A percentile compares a stretch with the other conserved stretches of the same genome.
phyloP scores from a whole-genome alignment of 192 early-diverging fungal species.

The Cetraspora pellucida region DNA sequence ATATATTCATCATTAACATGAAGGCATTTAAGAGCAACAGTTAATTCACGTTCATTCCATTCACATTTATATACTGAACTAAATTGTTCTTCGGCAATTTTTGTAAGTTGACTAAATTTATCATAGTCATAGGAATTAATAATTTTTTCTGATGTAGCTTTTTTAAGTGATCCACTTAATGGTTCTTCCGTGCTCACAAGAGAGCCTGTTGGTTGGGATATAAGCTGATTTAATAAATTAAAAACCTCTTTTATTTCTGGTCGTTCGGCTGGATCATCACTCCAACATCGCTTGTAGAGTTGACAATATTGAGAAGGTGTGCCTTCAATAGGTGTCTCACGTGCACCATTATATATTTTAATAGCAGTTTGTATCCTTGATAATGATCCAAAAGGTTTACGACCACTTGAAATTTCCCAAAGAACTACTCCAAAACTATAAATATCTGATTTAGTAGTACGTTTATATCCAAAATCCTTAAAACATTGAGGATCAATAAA shows the following conservation, averaged over 20 bases:
- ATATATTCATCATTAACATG: too few species aligned
- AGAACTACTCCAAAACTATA: conserved; percentile 43
- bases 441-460: conserved; percentile 28
- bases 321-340: conserved; percentile 39
- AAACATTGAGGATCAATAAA: not conserved
- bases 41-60: too few species aligned
- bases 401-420: conserved; percentile 45
- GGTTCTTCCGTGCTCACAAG: too few species aligned
- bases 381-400: conserved; percentile 34
- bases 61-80: too few species aligned
- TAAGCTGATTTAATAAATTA: not conserved
- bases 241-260: conserved; percentile 36
- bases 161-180: too few species aligned
- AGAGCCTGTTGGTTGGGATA: too few species aligned
- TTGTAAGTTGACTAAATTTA: too few species aligned
- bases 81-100: too few species aligned
- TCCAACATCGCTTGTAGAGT: conserved; percentile 44
- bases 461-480: not conserved
- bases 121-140: too few species aligned
- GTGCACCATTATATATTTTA: conserved; percentile 40
- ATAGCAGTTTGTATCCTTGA: conserved; percentile 38
- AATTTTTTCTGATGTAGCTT: too few species aligned
- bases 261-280: conserved; percentile 33
- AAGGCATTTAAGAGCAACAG: too few species aligned
- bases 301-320: conserved; percentile 38